These are phyloP conservation scores for Phalaenopsis hybrid DNA, from an alignment of 116 monocot genomes.

Conservation along the genomic window DNA sequence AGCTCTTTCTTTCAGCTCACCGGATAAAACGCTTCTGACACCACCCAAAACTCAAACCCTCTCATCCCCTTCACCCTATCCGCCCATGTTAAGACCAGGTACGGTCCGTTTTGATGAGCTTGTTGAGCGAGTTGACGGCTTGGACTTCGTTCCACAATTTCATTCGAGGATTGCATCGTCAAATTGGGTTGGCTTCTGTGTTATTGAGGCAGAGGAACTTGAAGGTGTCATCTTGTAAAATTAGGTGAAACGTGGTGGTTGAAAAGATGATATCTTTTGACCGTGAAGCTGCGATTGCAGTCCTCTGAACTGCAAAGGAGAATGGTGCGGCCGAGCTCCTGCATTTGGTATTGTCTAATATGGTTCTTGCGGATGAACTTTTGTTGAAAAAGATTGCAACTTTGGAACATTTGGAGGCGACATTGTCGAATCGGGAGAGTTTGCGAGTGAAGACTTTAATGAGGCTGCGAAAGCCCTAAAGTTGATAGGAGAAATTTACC, in stretches of 20 bases:
- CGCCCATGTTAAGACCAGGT: conserved; percentile 69
- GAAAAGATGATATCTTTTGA: conserved; percentile 55
- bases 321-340: conserved; percentile 40
- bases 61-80: conserved; percentile 21
- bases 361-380: conserved; percentile 28
- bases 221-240: conserved; percentile 49
- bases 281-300: conserved; percentile 17
- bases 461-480: conserved; percentile 58
- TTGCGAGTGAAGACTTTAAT: conserved; percentile 55
- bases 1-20: conserved; percentile 36
- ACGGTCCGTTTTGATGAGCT: conserved; percentile 74
- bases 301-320: conserved; percentile 26
- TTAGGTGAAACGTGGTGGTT: conserved; percentile 34
- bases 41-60: conserved; percentile 29
- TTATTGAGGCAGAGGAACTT: conserved; percentile 48
- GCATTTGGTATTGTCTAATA: conserved; percentile 56
- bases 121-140: conserved; percentile 58
- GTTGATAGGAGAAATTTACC: conserved; percentile 83
- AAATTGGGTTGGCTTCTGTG: conserved; percentile 27
- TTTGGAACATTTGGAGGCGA: conserved; percentile 36
- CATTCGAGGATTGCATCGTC: conserved; percentile 47
- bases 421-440: conserved; percentile 46
- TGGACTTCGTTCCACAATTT: conserved; percentile 71
- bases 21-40: conserved; percentile 71
- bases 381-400: conserved; percentile 60